Evolutionary conservation across 1,284 basidiomycete species (phyloP).

Genomic region (Takashimella koratensis): DNA sequence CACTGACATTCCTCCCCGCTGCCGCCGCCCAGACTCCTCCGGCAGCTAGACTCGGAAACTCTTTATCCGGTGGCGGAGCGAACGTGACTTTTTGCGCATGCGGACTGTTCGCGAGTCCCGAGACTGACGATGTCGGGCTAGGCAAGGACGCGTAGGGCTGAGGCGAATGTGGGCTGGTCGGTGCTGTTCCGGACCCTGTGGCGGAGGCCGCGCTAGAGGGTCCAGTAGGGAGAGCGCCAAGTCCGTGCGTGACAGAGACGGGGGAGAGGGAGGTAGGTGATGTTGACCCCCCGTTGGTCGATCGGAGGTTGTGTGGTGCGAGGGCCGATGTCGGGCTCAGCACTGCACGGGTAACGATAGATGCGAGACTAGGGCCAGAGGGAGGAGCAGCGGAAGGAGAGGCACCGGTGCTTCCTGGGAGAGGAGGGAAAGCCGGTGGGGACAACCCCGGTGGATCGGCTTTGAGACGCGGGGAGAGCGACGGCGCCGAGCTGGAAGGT

Average conservation of each 20-base stretch:
- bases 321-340: slow-evolving; percentile 36
- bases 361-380: slow-evolving; percentile 42
- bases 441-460: slow-evolving; percentile 17
- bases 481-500: slow-evolving; percentile 17
- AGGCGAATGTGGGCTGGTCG: not conserved
- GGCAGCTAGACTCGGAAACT: not conserved
- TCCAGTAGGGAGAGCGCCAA: slow-evolving; percentile 2
- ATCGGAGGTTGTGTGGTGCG: not conserved
- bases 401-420: slow-evolving; percentile 23
- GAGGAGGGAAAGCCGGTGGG: slow-evolving; percentile 43
- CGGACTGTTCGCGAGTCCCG: not conserved
- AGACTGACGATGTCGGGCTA: not conserved
- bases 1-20: not conserved
- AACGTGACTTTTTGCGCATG: not conserved
- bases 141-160: not conserved
- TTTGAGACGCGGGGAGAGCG: not conserved
- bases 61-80: not conserved
- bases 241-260: slow-evolving; percentile 9
- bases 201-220: not conserved
- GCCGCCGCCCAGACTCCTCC: not conserved
- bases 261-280: slow-evolving; percentile 8
- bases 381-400: slow-evolving; percentile 2
- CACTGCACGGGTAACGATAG: slow-evolving; percentile 47
- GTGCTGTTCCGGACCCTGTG: not conserved
- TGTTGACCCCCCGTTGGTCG: not conserved